Base-by-base conservation (phyloP, 2,329 filamentous ascomycete species). In the Pseudogymnoascus sp. region DNA sequence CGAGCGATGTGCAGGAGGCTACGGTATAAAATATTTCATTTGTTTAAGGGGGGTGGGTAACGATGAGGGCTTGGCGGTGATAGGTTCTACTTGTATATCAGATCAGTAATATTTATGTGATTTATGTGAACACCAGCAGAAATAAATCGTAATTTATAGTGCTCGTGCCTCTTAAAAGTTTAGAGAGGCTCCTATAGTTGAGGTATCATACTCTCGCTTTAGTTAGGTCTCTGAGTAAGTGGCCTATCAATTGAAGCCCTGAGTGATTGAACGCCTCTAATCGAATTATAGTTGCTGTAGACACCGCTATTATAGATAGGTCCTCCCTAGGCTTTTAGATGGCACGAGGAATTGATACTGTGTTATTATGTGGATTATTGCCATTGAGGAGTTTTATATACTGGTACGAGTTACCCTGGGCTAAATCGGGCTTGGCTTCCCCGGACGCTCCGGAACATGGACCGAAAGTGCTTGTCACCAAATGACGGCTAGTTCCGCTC, bases 1-100 rank as follows among this genome's bases (percentile, higher is more conserved):
- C 83, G 1, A 87, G 84, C 68, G 85, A 88, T 69, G 79, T 79
- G 65, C 83, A 84, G 67, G 84, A 86, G 71, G 84, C 85, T 28
- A 75, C 73, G 25, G n/a, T 56, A 56, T 56, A 56, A 56, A 56
- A 56, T 31, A 7, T 56, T 56, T 56, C 46, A 18, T 56, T 56
- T 56, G 46, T 56, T 31, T 12, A 46, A 18, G n/a, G n/a, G 44
- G 37, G n/a, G 1, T 21, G 11, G 44, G 46, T 56, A 56, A 56
- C 46, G 46, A 56, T 18, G 46, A 18, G 46, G 46, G 8, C 16
- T 53, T 34, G 46, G 46, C 25, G 46, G 46, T 56, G 46, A 56
- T 34, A 31, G 46, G 46, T 56, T 56, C 46, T 6, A 56, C 46
- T 56, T 56, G 46, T 56, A 56, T 56, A 56, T 56, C 46, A 56